Evolutionary conservation across 2,329 filamentous ascomycete species (phyloP).

Genomic region (Neopestalotiopsis sp.): DNA sequence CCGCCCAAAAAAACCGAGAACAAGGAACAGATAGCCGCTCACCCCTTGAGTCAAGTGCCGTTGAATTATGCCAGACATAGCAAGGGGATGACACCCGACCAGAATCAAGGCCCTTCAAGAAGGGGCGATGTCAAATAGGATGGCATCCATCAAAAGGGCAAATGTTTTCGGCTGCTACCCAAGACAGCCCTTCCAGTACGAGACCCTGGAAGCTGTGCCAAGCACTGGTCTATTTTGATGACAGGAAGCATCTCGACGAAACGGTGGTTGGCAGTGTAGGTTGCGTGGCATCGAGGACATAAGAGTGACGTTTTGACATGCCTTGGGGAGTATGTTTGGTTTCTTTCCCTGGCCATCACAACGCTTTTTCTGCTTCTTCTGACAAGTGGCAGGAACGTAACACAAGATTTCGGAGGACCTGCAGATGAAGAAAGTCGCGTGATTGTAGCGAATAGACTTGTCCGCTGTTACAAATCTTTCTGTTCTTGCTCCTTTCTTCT

Average conservation of each 20-base stretch:
- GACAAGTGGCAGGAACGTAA: conserved; percentile 1
- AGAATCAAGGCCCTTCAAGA: background rate
- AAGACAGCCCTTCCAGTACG: background rate
- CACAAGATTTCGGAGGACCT: conserved; percentile 2
- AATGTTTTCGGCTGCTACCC: background rate
- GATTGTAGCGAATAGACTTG: background rate
- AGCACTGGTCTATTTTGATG: too few relatives aligned
- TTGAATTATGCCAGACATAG: background rate
- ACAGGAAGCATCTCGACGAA: too few relatives aligned
- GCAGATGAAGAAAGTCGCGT: background rate
- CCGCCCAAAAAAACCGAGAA: background rate
- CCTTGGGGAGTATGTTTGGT: background rate
- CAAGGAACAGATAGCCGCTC: background rate
- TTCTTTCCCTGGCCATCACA: background rate
- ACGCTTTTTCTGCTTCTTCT: background rate
- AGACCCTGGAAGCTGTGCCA: background rate
- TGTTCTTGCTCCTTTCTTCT: background rate
- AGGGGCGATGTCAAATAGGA: background rate
- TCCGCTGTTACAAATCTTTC: background rate
- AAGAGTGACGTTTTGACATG: background rate
- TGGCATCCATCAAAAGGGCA: background rate
- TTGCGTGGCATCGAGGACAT: background rate
- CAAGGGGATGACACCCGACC: background rate
- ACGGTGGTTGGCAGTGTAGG: background rate
- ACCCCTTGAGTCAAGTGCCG: background rate